These are phyloP conservation scores for Kurtzmaniella natalensis DNA, from an alignment of 1,139 yeast species.

Conservation along the genomic window DNA sequence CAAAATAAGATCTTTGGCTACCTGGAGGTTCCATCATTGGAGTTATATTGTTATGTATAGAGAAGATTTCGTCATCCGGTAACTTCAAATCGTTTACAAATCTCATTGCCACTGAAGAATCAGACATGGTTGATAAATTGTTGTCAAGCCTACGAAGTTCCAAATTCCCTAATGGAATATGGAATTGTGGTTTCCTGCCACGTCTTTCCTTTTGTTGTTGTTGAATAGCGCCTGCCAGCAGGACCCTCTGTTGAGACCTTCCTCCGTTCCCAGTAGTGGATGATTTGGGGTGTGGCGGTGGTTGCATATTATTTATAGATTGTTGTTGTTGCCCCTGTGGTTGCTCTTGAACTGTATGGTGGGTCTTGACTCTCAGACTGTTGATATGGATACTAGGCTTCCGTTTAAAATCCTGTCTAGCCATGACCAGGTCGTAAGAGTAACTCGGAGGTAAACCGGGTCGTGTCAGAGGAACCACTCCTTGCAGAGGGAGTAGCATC, in stretches of 20 bases:
- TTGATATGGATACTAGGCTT: conserved; percentile 2
- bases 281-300: neutral
- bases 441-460: conserved; percentile 1
- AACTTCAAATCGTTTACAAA: conserved; percentile 3
- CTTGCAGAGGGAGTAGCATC: conserved; percentile 2
- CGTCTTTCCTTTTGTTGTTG: neutral
- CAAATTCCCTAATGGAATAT: conserved; percentile 15
- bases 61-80: conserved; percentile 10
- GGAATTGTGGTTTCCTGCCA: conserved; percentile 14
- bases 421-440: conserved; percentile 2
- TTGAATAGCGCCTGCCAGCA: neutral
- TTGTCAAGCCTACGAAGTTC: conserved; percentile 3
- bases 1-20: conserved; percentile 28
- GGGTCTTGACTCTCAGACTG: conserved; percentile 1
- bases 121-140: conserved; percentile 5
- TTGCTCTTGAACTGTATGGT: too few species aligned
- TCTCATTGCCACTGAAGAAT: conserved; percentile 6
- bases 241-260: neutral
- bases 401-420: conserved; percentile 1
- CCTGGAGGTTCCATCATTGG: conserved; percentile 44
- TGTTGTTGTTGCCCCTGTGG: neutral
- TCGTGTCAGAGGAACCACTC: neutral
- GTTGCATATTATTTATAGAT: neutral
- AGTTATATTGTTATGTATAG: conserved; percentile 22
- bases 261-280: neutral